These are phyloP conservation scores for Tuber magnatum DNA, from an alignment of 495 filamentous ascomycete species.

Conservation along the genomic window DNA sequence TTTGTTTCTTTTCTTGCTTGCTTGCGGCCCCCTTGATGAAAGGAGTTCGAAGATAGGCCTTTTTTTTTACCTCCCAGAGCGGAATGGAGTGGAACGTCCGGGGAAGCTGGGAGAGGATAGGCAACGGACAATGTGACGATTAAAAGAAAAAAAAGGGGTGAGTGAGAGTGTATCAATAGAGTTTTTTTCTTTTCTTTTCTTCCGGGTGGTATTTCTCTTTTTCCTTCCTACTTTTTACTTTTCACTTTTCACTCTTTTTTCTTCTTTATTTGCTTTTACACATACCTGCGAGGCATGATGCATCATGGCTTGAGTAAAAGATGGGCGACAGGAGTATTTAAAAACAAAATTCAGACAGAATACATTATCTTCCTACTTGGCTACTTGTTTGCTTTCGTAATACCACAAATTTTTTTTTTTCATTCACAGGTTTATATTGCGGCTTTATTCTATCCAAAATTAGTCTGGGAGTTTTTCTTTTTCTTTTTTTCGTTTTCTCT, in stretches of 20 bases:
- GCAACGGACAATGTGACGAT: background rate
- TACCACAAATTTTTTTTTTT: background rate
- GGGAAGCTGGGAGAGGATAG: background rate
- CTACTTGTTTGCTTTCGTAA: background rate
- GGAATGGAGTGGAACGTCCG: background rate
- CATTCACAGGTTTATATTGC: background rate
- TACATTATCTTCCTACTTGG: background rate
- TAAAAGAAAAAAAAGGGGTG: background rate
- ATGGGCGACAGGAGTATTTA: background rate
- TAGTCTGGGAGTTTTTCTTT: background rate
- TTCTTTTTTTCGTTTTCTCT: background rate
- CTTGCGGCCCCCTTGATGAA: background rate
- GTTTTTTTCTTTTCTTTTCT: background rate
- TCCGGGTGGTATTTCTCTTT: background rate
- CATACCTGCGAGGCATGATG: background rate
- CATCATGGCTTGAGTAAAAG: background rate
- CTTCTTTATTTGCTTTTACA: background rate
- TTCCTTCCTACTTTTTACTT: background rate
- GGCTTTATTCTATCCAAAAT: background rate
- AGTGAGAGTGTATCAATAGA: background rate
- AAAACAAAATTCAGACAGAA: background rate
- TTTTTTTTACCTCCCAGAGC: background rate
- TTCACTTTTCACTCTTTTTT: background rate
- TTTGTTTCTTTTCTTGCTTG: conserved; percentile 3
- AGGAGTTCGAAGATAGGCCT: background rate